Conservation (phyloP, 495 filamentous ascomycete species). For the Chaetomium tenue region DNA sequence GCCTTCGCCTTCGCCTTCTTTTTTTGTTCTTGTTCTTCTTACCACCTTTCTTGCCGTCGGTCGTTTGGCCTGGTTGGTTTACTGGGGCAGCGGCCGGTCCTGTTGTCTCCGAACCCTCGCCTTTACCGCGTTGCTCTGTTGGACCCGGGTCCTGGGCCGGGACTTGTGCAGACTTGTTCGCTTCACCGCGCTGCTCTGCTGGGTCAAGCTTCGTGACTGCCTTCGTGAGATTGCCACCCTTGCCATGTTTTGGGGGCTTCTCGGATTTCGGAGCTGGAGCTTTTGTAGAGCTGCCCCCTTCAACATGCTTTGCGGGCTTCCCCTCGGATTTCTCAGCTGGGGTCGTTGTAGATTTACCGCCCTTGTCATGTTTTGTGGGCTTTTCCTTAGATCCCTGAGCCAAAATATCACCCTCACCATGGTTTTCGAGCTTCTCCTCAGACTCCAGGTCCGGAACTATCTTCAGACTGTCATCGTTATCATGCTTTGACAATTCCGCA, state of each 20-base stretch:
- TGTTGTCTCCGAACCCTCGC: background rate
- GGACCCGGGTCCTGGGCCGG: background rate
- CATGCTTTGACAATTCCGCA: too few species aligned
- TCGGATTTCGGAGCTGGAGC: background rate
- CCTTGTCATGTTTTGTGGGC: background rate
- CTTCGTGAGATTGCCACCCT: background rate
- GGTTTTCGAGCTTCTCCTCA: too few species aligned
- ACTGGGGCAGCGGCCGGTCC: background rate
- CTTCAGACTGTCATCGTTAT: too few species aligned
- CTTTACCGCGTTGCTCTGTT: background rate
- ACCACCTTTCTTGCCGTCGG: background rate
- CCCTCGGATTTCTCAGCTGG: background rate
- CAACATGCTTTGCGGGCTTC: background rate
- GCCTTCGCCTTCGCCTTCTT: too few species aligned
- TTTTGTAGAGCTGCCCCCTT: background rate
- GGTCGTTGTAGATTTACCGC: background rate
- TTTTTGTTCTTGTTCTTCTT: constrained; percentile 2
- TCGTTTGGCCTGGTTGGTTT: background rate
- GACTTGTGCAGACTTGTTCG: background rate
- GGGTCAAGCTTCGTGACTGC: background rate
- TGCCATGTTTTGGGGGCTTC: background rate
- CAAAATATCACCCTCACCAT: too few species aligned
- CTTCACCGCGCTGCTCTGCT: background rate
- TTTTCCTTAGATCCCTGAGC: background rate
- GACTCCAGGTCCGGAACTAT: too few species aligned